Evolutionary conservation across 768 basidiomycete genomes (phyloP).

Genomic region (Hericium erinaceus): DNA sequence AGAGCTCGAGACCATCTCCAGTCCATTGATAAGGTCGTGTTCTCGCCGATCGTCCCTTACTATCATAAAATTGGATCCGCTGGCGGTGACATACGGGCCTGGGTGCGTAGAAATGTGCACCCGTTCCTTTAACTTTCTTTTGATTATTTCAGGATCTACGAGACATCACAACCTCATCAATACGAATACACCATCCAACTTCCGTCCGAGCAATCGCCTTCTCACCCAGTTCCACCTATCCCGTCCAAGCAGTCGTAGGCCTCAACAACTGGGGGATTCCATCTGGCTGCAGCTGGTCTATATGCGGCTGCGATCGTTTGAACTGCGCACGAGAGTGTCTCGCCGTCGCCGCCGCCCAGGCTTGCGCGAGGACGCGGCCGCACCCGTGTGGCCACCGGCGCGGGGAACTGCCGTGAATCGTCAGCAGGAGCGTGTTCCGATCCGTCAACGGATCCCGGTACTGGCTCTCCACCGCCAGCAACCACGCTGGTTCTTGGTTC

Average conservation of each 20-base stretch:
- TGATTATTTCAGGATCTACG: slow-evolving; percentile 50
- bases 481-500: too few relatives aligned
- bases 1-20: slow-evolving; percentile 61
- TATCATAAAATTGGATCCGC: slow-evolving; percentile 76
- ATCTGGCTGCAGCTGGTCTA: too few relatives aligned
- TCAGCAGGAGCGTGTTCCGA: too few relatives aligned
- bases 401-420: too few relatives aligned
- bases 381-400: too few relatives aligned
- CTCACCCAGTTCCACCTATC: slow-evolving; percentile 55
- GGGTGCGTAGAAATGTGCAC: slow-evolving; percentile 38
- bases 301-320: too few relatives aligned
- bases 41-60: slow-evolving; percentile 56
- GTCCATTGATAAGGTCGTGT: slow-evolving; percentile 60
- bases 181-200: slow-evolving; percentile 62
- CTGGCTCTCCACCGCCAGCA: too few relatives aligned
- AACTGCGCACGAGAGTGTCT: too few relatives aligned
- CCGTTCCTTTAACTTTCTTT: not conserved
- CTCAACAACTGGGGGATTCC: too few relatives aligned
- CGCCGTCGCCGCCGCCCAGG: too few relatives aligned
- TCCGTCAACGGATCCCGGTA: too few relatives aligned
- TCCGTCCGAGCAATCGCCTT: slow-evolving; percentile 63
- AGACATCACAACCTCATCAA: slow-evolving; percentile 56
- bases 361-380: too few relatives aligned
- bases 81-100: slow-evolving; percentile 71
- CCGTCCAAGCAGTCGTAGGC: slow-evolving; percentile 46